Evolutionary conservation across 768 basidiomycete genomes (phyloP), one percentile per base, ranked within the genome.

Genomic region (Lentinula raphanica): DNA sequence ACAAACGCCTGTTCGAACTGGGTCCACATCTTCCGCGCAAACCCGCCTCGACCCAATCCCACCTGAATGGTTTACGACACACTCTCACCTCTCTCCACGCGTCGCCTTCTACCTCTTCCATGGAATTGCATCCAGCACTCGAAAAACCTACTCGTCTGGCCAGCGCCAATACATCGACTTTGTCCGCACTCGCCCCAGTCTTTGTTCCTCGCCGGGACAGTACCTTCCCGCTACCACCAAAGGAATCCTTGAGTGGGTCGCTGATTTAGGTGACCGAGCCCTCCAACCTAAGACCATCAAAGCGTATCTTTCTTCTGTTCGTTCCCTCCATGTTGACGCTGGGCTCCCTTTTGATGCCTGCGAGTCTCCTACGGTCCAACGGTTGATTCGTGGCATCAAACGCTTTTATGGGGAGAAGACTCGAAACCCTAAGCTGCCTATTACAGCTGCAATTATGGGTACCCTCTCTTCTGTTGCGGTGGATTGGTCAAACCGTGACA

Each of bases 351-450:
- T 66, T 28, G 29, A 45, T 0, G 62, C 65, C 1, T 66, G 64
- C 38, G 59, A 70, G 31, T 70, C 71, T n/a, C 64, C 65, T 1
- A 63, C 63, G 1, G 54, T 72, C 17, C 66, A 67, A 31, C 62
- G 67, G 0, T 54, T 74, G 29, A 61, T 74, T 46, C 60, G 70
- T 0, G 72, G 73, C 9, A 72, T 72, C 59, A 73, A 73, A 58
- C 63, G 61, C 5, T 65, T 64, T 35, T 62, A 68, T 53, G 70
- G 73, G 2, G 50, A 53, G 19, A 53, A 31, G 50, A 13, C 28
- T 31, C 50, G 50, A 67, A 21, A 62, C 63, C 35, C 40, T 50
- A 36, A 60, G 67, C 61, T 66, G 66, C 29, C 46, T 19, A 19
- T 58, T 46, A 58, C 56, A 27, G 27, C 19, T 13, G 23, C 17